A percentile compares a stretch with the other conserved stretches of the same genome.
Evolutionary conservation across 805 yeast species (phyloP).

Genomic region (Saccharomycopsis fodiens): DNA sequence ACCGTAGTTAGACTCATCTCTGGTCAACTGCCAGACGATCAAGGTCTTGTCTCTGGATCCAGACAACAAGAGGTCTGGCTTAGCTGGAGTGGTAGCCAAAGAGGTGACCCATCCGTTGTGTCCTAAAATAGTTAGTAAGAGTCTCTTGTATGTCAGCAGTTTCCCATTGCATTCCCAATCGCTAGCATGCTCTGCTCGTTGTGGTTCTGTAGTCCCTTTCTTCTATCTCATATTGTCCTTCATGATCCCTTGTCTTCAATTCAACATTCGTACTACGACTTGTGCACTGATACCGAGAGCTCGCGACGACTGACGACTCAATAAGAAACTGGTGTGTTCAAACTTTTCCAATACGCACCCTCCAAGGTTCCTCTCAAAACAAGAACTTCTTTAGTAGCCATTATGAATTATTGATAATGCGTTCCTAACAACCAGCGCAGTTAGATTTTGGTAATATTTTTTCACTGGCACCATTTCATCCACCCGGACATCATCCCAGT

Average conservation of each 20-base stretch:
- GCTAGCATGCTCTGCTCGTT: no score
- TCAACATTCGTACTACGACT: no score
- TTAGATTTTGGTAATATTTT: neutral
- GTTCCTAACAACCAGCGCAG: neutral
- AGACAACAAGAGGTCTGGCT: slow-evolving; percentile 96
- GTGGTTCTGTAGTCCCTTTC: no score
- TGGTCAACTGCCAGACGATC: slow-evolving; percentile 95
- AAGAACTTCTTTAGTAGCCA: slow-evolving; percentile 92
- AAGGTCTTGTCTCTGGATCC: slow-evolving; percentile 98
- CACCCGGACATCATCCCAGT: neutral
- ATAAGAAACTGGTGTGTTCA: neutral
- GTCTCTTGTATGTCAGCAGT: no score
- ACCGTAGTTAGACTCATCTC: slow-evolving; percentile 97
- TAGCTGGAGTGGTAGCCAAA: slow-evolving; percentile 94
- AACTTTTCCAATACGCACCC: slow-evolving; percentile 37
- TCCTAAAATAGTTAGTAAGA: slow-evolving; percentile 30
- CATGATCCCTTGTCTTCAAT: no score
- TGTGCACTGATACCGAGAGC: no score
- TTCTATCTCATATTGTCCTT: no score
- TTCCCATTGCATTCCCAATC: no score
- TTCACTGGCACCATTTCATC: neutral
- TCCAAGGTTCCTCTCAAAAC: slow-evolving; percentile 99
- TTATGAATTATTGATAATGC: slow-evolving; percentile 26
- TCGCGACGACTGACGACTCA: neutral
- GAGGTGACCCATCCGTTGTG: slow-evolving; percentile 98